Evolutionary conservation across 2,329 filamentous ascomycete genomes (phyloP).

Genomic region (Cladosporium sp.): DNA sequence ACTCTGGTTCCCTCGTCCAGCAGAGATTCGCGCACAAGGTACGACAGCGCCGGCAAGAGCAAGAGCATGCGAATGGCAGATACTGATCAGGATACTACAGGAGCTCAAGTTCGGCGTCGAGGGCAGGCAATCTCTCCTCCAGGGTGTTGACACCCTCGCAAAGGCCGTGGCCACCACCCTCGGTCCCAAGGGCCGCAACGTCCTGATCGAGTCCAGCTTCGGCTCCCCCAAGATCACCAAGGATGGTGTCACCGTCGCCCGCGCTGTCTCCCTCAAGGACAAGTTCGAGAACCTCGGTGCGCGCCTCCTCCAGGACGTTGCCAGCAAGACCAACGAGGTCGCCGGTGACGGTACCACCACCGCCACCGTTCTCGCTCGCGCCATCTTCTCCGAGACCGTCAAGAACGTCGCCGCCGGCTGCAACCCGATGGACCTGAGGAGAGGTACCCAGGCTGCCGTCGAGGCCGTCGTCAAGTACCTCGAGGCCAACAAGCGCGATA

Average conservation of each 20-base stretch:
- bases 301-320: slow-evolving; percentile 92
- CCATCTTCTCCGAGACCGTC: slow-evolving; percentile 99
- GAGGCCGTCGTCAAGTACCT: slow-evolving; percentile 91
- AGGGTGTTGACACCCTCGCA: slow-evolving; percentile 93
- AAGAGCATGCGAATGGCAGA: slow-evolving; percentile 19
- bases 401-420: slow-evolving; percentile 99
- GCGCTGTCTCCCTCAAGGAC: slow-evolving; percentile 88
- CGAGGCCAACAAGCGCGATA: slow-evolving; percentile 92
- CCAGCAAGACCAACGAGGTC: slow-evolving; percentile 98
- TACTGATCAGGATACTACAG: slow-evolving; percentile 41
- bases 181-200: slow-evolving; percentile 96
- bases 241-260: slow-evolving; percentile 54
- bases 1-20: slow-evolving; percentile 64
- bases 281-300: slow-evolving; percentile 99
- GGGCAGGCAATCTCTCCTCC: slow-evolving; percentile 77
- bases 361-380: slow-evolving; percentile 90
- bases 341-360: slow-evolving; percentile 98
- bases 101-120: slow-evolving; percentile 99
- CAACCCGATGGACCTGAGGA: slow-evolving; percentile 98
- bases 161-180: slow-evolving; percentile 94
- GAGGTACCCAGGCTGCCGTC: slow-evolving; percentile 94
- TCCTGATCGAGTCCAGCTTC: slow-evolving; percentile 96
- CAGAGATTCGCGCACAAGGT: slow-evolving; percentile 98
- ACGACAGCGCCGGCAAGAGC: slow-evolving; percentile 27
- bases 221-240: slow-evolving; percentile 99